Percentiles rank a stretch among this genome's conserved stretches.
phyloP scores from a whole-genome alignment of 768 basidiomycete species.

The Kockovaella imperatae region DNA sequence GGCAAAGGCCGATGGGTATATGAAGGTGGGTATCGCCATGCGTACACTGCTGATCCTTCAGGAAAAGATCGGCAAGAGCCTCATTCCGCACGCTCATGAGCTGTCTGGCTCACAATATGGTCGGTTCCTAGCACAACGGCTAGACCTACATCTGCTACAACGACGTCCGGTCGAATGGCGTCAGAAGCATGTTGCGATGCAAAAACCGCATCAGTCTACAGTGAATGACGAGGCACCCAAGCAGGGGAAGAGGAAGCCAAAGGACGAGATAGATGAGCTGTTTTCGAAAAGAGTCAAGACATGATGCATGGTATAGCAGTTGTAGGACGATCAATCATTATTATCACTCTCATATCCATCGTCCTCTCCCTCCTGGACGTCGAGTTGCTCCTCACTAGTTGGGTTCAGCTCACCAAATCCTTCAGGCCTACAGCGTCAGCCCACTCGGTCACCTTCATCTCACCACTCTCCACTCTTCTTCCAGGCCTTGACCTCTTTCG shows the following conservation, averaged over 20 bases:
- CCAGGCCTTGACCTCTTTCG: conserved; percentile 30
- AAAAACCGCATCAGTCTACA: neutral
- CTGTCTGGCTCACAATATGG: conserved; percentile 76
- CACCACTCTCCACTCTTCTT: conserved; percentile 33
- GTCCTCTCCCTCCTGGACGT: conserved; percentile 4
- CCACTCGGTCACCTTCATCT: neutral
- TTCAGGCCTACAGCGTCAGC: conserved; percentile 16
- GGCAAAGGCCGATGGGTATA: conserved; percentile 81
- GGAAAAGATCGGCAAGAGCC: conserved; percentile 85
- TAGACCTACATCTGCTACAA: conserved; percentile 69
- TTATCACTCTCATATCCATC: conserved; percentile 5
- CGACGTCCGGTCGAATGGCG: conserved; percentile 81
- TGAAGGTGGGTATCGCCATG: conserved; percentile 56
- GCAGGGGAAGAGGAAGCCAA: conserved; percentile 15
- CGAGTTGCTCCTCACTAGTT: conserved; percentile 42
- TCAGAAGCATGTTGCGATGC: conserved; percentile 32
- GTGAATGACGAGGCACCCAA: conserved; percentile 11
- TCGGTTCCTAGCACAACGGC: conserved; percentile 71
- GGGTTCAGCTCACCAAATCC: conserved; percentile 19
- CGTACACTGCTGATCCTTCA: conserved; percentile 38
- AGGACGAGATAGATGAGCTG: conserved; percentile 41
- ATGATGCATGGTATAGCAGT: neutral
- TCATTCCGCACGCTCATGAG: conserved; percentile 62
- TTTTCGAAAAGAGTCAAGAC: conserved; percentile 21
- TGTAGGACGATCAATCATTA: neutral